Conservation (phyloP, 768 basidiomycete genomes). For the Mycena galericulata region DNA sequence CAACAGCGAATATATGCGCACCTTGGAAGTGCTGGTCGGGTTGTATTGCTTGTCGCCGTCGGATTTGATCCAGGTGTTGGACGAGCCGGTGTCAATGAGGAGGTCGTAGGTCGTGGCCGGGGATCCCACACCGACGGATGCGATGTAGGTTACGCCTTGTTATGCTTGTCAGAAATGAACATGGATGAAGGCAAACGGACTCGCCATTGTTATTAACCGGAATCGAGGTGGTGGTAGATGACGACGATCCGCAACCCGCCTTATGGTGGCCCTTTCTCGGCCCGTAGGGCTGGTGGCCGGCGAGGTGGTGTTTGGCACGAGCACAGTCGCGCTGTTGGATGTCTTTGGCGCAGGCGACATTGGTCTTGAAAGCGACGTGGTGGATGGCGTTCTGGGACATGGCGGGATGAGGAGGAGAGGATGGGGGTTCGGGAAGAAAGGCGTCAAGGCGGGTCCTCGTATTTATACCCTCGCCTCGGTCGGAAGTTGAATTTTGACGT, state of each 20-base stretch:
- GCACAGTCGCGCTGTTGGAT: conserved; percentile 23
- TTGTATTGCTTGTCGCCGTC: conserved; percentile 50
- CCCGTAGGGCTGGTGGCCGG: conserved; percentile 28
- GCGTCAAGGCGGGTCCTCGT: not conserved
- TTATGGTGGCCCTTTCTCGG: conserved; percentile 1
- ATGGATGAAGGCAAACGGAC: not conserved
- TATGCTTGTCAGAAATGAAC: not conserved
- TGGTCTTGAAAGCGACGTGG: conserved; percentile 24
- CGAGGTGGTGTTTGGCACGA: conserved; percentile 24
- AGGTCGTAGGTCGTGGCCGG: conserved; percentile 25
- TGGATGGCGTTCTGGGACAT: conserved; percentile 26
- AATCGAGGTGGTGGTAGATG: not conserved
- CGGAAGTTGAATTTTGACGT: conserved; percentile 27
- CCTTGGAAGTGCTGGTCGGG: conserved; percentile 51
- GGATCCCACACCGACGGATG: conserved; percentile 6
- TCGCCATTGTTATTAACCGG: conserved; percentile 14
- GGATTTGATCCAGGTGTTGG: conserved; percentile 61
- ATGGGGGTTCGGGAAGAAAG: conserved; percentile 15
- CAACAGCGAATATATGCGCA: not conserved
- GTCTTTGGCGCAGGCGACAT: conserved; percentile 10
- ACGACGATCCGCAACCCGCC: not conserved
- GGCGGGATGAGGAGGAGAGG: not conserved
- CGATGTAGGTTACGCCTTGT: conserved; percentile 30
- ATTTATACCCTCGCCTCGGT: conserved; percentile 22
- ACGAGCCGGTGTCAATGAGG: conserved; percentile 49